Evolutionary conservation across 306 rosid species (phyloP), one percentile per base, ranked within the genome.

Genomic region (Cicer bijugum): DNA sequence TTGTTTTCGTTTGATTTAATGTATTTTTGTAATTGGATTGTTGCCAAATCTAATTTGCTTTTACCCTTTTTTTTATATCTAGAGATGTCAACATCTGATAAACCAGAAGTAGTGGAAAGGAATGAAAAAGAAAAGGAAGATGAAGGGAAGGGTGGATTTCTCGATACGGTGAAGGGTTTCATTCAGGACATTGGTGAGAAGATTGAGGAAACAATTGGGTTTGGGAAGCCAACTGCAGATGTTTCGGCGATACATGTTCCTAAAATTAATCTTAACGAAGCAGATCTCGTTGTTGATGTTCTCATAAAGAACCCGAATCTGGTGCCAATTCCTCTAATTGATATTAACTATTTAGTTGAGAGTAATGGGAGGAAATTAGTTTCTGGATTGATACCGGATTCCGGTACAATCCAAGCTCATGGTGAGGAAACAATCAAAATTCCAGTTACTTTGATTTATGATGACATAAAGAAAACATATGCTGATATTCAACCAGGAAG

Each of bases 141-240:
- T 1, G 89, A 81, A 42, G 88, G 38, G 12, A 78, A 84, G 77
- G 89, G 91, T 67, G 91, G 96, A 42, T 86, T 92, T 75, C 6
- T 92, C 1, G 83, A 63, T 4, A 86, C 81, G 72, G 91, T 92
- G 53, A 88, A 92, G 86, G 94, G 63, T 77, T 92, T 92, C 84
- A 86, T 92, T 74, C 84, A 85, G 0, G 96, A 92, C 75, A 76
- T 90, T 20, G 96, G 96, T 1, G 94, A 92, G 80, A 92, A 92
- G 82, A 87, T 92, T 44, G 94, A 90, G 77, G 96, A 52, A 62
- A 43, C 84, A 2, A 70, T 90, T 50, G 92, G 96, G 46, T 92
- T 92, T 9, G 94, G 96, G 43, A 92, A 88, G 74, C 97, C 97
- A 9, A 88, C 89, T 1, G 97, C 96, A 0, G 94, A 92, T 78